phyloP scores from a whole-genome alignment of 495 filamentous ascomycete genomes.

The Podospora comata region DNA sequence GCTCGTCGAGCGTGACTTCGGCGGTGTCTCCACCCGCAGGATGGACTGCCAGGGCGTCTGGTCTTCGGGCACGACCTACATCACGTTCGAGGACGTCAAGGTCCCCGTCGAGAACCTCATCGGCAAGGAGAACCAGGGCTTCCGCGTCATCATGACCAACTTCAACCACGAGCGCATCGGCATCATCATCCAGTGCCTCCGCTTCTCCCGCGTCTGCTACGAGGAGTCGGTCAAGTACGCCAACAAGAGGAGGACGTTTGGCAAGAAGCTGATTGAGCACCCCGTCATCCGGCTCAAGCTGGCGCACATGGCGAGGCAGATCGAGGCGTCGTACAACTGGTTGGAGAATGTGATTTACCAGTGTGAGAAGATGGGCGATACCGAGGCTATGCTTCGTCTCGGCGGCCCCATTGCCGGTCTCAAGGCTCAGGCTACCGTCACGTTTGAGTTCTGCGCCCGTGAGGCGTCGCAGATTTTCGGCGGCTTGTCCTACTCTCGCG shows the following conservation, averaged over 20 bases:
- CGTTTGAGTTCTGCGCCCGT: slow-evolving; percentile 95
- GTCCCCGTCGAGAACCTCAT: slow-evolving; percentile 97
- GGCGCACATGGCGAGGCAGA: slow-evolving; percentile 95
- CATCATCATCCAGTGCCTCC: slow-evolving; percentile 94
- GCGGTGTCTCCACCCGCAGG: slow-evolving; percentile 82
- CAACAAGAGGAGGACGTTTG: slow-evolving; percentile 92
- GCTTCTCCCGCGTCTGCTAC: slow-evolving; percentile 95
- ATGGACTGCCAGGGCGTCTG: slow-evolving; percentile 99
- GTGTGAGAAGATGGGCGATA: slow-evolving; percentile 86
- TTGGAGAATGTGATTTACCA: slow-evolving; percentile 96
- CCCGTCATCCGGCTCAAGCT: slow-evolving; percentile 97
- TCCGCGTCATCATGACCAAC: slow-evolving; percentile 98
- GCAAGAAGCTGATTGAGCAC: slow-evolving; percentile 93
- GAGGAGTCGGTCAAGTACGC: slow-evolving; percentile 95
- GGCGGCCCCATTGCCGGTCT: slow-evolving; percentile 91
- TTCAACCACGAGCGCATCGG: slow-evolving; percentile 99
- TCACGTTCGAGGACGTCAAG: slow-evolving; percentile 98
- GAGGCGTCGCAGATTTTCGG: slow-evolving; percentile 98
- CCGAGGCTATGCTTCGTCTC: slow-evolving; percentile 91
- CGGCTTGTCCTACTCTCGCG: slow-evolving; percentile 86
- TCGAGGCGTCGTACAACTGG: slow-evolving; percentile 95
- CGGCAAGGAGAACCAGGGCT: slow-evolving; percentile 97
- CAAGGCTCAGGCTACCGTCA: slow-evolving; percentile 88
- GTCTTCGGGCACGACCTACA: slow-evolving; percentile 90
- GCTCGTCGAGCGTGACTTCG: slow-evolving; percentile 71